Evolutionary conservation across 768 basidiomycete genomes (phyloP).

Genomic region (Butyriboletus loyo): DNA sequence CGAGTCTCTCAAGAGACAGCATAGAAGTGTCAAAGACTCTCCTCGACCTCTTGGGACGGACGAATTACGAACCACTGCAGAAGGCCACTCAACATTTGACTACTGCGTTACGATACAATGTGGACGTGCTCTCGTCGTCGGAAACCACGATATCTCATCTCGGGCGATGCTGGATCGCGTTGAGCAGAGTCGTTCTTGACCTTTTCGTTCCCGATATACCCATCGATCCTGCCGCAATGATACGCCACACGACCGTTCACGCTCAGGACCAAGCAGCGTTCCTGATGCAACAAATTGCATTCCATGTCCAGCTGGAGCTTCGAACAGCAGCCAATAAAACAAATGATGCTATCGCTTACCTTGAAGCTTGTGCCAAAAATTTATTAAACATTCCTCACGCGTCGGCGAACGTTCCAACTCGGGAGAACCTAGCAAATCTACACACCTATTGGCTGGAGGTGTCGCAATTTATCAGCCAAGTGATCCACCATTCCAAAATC

Average conservation of each 20-base stretch:
- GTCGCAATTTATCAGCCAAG: conserved; percentile 64
- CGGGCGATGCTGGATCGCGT: conserved; percentile 56
- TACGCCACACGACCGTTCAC: conserved; percentile 45
- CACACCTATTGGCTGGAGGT: conserved; percentile 76
- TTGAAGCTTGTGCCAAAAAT: conserved; percentile 38
- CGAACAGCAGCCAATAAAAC: conserved; percentile 52
- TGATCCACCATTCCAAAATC: conserved; percentile 48
- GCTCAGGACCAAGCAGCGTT: conserved; percentile 39
- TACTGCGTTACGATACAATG: conserved; percentile 23
- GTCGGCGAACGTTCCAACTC: conserved; percentile 30
- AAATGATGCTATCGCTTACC: conserved; percentile 47
- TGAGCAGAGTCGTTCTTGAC: conserved; percentile 58
- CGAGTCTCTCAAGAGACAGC: conserved; percentile 1
- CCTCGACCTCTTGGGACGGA: conserved; percentile 32
- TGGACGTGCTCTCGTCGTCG: conserved; percentile 9
- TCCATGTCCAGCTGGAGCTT: conserved; percentile 56
- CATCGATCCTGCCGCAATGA: conserved; percentile 78
- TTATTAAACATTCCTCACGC: conserved; percentile 22
- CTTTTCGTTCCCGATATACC: conserved; percentile 82
- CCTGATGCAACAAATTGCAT: conserved; percentile 45
- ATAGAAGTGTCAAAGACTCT: conserved; percentile 22
- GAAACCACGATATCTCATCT: conserved; percentile 33
- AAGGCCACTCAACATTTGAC: conserved; percentile 33
- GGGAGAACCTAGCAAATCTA: conserved; percentile 46
- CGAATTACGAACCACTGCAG: conserved; percentile 35